Evolutionary conservation across 2,329 filamentous ascomycete genomes (phyloP), one percentile per base, ranked within the genome.

Genomic region (Cercospora sp.): DNA sequence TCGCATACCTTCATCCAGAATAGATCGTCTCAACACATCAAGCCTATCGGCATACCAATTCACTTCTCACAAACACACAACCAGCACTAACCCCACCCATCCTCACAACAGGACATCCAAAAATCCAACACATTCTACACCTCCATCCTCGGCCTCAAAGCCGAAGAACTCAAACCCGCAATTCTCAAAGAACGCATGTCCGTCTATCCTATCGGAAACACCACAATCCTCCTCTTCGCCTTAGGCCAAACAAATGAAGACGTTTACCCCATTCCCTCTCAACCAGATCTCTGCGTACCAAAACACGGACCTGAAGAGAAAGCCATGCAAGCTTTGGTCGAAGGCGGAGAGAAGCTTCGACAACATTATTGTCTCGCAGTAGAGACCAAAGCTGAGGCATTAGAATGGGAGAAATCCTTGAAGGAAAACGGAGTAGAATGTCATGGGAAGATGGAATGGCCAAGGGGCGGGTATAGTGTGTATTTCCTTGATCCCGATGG

Each of bases 401-500:
- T 57, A 42, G 30, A 58, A 28, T 69, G 65, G 64, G 64, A 69
- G 58, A 13, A 62, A 28, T 65, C 67, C 33, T 40, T 67, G 13
- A 55, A n/a, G 10, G 62, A 31, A 16, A 26, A 63, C 3, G 61
- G 45, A 1, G 65, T 67, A 9, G 33, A 42, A 28, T 36, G 66
- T 51, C 64, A 59, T 7, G 67, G 67, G 5, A 66, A 58, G 18
- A 69, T 66, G 60, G 64, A 66, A 33, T 69, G 67, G 67, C 33
- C 55, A 45, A 60, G 60, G 42, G 67, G 67, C 23, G 67, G 67
- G 18, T 69, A 69, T 64, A 66, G 64, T 30, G 67, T 69, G 40
- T 69, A 69, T 40, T 69, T 69, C n/a, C 40, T 59, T 8, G 67
- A 69, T 64, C 67, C 67, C 13, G 67, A 69, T 57, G 67, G 67